These are phyloP conservation scores for Cyclospora cayetanensis DNA, from an alignment of 169 alveolate species.

Conservation along the genomic window DNA sequence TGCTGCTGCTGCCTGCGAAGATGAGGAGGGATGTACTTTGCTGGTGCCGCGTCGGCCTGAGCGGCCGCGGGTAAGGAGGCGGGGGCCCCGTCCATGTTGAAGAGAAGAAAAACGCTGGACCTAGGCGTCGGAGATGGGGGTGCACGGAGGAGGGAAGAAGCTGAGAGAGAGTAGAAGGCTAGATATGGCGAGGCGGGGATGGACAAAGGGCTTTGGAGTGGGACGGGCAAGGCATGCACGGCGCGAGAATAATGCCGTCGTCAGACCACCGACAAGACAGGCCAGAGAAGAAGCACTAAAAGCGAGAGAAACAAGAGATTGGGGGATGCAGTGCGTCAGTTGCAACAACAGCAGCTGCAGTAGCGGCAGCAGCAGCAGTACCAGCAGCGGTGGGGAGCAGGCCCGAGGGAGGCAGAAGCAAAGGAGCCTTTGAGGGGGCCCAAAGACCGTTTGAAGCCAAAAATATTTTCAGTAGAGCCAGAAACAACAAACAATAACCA, in stretches of 20 bases:
- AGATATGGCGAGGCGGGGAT: neutral
- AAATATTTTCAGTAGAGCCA: neutral
- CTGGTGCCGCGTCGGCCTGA: slow-evolving; percentile 28
- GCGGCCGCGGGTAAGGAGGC: neutral
- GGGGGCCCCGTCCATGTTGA: neutral
- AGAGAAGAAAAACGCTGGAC: no score
- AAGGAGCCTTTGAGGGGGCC: neutral
- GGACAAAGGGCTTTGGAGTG: no score
- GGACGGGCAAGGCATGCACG: no score
- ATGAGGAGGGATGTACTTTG: slow-evolving; percentile 54
- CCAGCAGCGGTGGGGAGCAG: slow-evolving; percentile 55
- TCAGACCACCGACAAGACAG: neutral
- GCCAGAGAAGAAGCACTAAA: neutral
- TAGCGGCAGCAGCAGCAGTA: neutral
- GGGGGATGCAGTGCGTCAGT: neutral
- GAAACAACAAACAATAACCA: neutral
- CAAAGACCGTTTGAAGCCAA: neutral
- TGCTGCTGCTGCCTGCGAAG: slow-evolving; percentile 59
- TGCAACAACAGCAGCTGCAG: neutral
- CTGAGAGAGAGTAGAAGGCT: neutral
- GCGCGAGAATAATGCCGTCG: neutral
- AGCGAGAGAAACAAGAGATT: neutral
- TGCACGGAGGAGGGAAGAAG: neutral
- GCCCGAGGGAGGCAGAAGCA: neutral
- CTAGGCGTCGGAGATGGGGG: no score